Conservation (phyloP, 2,329 filamentous ascomycete genomes). For the Septoria linicola region DNA sequence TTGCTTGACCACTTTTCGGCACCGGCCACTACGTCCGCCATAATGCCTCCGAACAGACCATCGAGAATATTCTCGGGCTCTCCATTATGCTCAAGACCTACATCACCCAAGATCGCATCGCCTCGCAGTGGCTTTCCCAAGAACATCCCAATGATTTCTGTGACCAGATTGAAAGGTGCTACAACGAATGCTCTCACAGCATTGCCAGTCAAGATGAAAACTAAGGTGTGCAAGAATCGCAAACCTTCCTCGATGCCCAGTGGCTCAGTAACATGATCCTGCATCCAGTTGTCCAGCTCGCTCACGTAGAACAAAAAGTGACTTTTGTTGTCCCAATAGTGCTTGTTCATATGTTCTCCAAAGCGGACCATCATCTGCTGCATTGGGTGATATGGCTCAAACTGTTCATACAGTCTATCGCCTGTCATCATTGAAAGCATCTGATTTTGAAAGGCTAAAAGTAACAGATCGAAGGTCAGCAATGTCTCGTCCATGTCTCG, state of each 20-base stretch:
- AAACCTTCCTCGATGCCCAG: conserved; percentile 13
- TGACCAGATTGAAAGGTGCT: conserved; percentile 1
- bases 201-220: conserved; percentile 10
- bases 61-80: not conserved
- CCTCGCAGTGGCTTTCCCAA: conserved; percentile 18
- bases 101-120: conserved; percentile 20
- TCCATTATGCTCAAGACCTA: not conserved
- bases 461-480: too few species aligned
- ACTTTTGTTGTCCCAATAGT: conserved; percentile 15
- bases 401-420: conserved; percentile 23
- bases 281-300: conserved; percentile 16
- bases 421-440: conserved; percentile 22
- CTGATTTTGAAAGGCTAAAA: conserved; percentile 19
- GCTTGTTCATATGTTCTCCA: conserved; percentile 19
- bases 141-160: conserved; percentile 10
- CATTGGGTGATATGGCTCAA: conserved; percentile 18
- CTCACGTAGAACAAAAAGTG: conserved; percentile 14
- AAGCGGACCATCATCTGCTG: conserved; percentile 17
- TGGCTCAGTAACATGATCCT: conserved; percentile 19
- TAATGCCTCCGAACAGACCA: not conserved
- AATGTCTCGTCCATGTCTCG: too few species aligned
- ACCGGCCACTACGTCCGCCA: not conserved
- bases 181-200: conserved; percentile 2
- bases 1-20: not conserved
- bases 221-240: not conserved